Conservation (phyloP, 2,329 filamentous ascomycete species). For the Colletotrichum plurivorum region DNA sequence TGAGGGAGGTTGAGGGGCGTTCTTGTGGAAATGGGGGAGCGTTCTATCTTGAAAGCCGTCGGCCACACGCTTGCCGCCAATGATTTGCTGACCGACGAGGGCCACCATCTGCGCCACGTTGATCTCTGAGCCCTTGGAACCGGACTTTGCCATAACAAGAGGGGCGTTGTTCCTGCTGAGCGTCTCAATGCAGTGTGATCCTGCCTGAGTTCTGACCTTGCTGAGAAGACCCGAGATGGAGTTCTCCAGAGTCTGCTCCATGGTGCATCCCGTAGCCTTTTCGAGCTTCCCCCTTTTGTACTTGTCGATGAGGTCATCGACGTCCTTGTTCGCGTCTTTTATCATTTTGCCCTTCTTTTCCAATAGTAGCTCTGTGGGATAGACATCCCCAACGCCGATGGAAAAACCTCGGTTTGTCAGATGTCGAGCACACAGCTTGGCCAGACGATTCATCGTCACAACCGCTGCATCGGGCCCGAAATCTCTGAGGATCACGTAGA, state of each 20-base stretch:
- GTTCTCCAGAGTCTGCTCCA: conserved; percentile 93
- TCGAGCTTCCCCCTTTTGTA: conserved; percentile 86
- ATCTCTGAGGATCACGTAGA: conserved; percentile 96
- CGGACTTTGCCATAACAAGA: conserved; percentile 96
- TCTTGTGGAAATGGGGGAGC: conserved; percentile 95
- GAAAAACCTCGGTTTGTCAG: conserved; percentile 95
- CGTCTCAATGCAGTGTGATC: conserved; percentile 90
- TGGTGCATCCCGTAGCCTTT: conserved; percentile 89
- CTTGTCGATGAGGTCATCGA: conserved; percentile 84
- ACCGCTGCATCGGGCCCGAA: conserved; percentile 92
- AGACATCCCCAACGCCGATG: conserved; percentile 95
- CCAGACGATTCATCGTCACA: conserved; percentile 92
- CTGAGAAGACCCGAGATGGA: conserved; percentile 91
- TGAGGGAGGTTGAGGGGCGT: conserved; percentile 89
- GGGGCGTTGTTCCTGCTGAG: conserved; percentile 93
- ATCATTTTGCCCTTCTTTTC: conserved; percentile 83
- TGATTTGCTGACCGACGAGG: conserved; percentile 97
- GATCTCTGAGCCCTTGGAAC: conserved; percentile 96
- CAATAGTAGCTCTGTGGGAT: conserved; percentile 80
- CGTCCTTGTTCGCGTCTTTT: conserved; percentile 82
- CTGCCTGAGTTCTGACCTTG: conserved; percentile 91
- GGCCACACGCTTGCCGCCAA: conserved; percentile 90
- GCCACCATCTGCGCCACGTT: conserved; percentile 99
- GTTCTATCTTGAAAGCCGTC: conserved; percentile 98
- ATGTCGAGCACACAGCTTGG: conserved; percentile 90